These are phyloP conservation scores for Carex kokanica DNA, from an alignment of 176 grass and related monocot genomes.

Conservation along the genomic window DNA sequence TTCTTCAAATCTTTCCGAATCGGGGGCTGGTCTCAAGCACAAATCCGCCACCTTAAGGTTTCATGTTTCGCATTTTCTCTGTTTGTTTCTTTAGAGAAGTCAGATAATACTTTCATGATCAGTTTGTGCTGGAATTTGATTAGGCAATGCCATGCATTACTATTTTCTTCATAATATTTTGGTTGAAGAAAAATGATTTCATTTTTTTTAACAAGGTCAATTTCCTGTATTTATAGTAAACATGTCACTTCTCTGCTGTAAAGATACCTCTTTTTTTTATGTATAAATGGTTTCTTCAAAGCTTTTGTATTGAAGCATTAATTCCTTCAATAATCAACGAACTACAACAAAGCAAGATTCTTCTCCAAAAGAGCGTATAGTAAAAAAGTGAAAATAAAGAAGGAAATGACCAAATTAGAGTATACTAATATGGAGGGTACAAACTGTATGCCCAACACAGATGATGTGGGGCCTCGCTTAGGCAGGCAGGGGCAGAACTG, in stretches of 20 bases:
- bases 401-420: not conserved
- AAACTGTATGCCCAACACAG: too few relatives aligned
- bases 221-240: not conserved
- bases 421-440: not conserved
- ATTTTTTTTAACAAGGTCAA: not conserved
- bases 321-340: not conserved
- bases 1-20: not conserved
- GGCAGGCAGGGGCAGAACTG: too few relatives aligned
- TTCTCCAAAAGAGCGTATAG: not conserved
- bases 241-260: not conserved
- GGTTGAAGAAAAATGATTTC: not conserved
- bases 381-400: conserved; percentile 1
- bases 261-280: not conserved
- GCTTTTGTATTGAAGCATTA: not conserved
- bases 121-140: not conserved
- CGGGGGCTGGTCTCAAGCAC: not conserved
- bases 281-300: not conserved
- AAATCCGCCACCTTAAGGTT: not conserved
- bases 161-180: not conserved
- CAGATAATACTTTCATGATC: not conserved
- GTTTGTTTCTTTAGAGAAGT: not conserved
- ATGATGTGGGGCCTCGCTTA: too few relatives aligned
- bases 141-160: not conserved
- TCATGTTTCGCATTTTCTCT: conserved; percentile 4
- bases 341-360: not conserved